phyloP scores from a whole-genome alignment of 306 rosid species.

The Cyamopsis tetragonoloba region DNA sequence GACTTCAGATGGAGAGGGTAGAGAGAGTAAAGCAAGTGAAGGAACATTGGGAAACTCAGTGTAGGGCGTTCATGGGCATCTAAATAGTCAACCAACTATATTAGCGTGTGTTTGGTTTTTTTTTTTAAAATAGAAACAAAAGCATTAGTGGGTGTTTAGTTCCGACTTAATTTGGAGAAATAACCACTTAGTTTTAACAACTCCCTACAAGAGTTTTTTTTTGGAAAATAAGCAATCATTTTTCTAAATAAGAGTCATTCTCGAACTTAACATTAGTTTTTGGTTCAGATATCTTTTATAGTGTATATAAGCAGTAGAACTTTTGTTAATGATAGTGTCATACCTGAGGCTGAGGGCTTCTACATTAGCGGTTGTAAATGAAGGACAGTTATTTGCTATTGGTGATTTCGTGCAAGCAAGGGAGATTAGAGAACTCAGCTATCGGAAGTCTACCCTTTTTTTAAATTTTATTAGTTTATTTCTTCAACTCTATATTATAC shows the following conservation, averaged over 20 bases:
- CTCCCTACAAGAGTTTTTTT: no score
- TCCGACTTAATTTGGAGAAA: no score
- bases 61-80: slow-evolving; percentile 54
- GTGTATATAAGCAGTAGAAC: not conserved
- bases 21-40: slow-evolving; percentile 79
- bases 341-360: not conserved
- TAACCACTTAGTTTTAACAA: no score
- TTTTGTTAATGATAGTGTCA: not conserved
- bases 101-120: no score
- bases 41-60: slow-evolving; percentile 76
- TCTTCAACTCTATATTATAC: no score
- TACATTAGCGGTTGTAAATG: not conserved
- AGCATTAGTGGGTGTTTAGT: no score
- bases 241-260: no score
- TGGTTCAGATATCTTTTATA: not conserved
- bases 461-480: no score
- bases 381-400: not conserved
- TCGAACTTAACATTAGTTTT: no score
- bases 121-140: no score
- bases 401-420: not conserved
- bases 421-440: not conserved
- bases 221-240: no score
- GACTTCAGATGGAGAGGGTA: slow-evolving; percentile 57
- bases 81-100: slow-evolving; percentile 10
- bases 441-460: no score